Base-by-base conservation (phyloP, 148 eudicot genomes). In the Rhododendron vialii region DNA sequence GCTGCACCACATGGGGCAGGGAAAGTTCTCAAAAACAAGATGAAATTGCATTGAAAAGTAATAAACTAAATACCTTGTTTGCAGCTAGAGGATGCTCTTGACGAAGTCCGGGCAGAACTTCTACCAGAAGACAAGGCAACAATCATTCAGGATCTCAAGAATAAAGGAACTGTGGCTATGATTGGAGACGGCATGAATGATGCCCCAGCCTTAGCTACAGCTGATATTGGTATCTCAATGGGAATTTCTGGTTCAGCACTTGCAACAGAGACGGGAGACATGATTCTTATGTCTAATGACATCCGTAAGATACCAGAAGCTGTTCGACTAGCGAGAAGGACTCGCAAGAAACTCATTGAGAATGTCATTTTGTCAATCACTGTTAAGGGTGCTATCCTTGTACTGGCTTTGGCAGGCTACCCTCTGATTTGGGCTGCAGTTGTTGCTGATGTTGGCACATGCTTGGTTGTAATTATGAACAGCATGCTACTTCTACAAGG, bases 221-320 rank as follows among this genome's bases (percentile, higher is more conserved):
- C 92, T 35, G 92, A 91, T 79, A 87, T 91, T 26, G 93, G 91
- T n/a, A 89, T 91, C 71, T 91, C 91, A 28, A 91, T 90, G 91
- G 91, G 90, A 35, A 90, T 91, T 71, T 88, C 93, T 11, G 93
- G 93, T 48, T 89, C 91, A 26, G 90, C 93, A 26, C 86, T 90
- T 57, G 91, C 91, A 43, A 88, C 71, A 67, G 91, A 90, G 86
- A 91, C 90, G 33, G 90, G 91, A 20, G 81, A 91, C 33, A 87
- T 91, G 50, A 91, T 91, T 83, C 91, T 91, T 59, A 90, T 91
- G 91, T 90, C 93, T 0, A 90, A 90, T 17, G 91, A 91, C 88
- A 90, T 91, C 51, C 78, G 81, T 17, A 91, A 88, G 78, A 88
- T 91, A 22, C 87, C 89, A 5, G 87, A 88, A 87, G 90, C 90